Base-by-base conservation (phyloP, 495 filamentous ascomycete species). In the Chaetomium cochliodes region DNA sequence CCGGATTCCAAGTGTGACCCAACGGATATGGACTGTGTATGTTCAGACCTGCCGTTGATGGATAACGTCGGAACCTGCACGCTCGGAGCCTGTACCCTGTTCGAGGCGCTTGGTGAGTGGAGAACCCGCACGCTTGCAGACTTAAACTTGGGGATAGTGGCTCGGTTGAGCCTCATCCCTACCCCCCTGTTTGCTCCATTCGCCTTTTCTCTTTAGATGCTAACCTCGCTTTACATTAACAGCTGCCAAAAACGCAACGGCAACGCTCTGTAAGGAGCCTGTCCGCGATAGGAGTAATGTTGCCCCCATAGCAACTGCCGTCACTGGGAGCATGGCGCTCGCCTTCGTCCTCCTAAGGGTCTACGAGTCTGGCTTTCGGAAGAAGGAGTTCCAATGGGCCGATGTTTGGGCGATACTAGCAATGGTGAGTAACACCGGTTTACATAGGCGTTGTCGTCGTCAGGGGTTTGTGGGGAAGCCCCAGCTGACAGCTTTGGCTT, bases 181-280 rank as follows among this genome's bases (percentile, higher is more conserved):
- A 37, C 33, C 33, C 5, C 33, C 5, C 33, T 8, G 1, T 7
- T 37, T 37, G 6, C 1, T 37, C 11, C 9, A 7, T 37, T 37
- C 9, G 1, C 11, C 33, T 37, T 5, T 37, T 12, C 9, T n/a
- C n/a, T 20, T 47, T 47, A 22, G 18, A 20, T n/a, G 18, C 44
- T 47, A 9, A 47, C 44, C 44, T 54, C 51, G 1, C 1, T 0
- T 18, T 7, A 8, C 12, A 2, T 0, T 5, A 23, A 54, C 28
- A 54, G 51, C 28, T n/a, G 51, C 51, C 2, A 33, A 54, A 20
- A 54, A 54, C 15, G 51, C 51, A n/a, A 54, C 51, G 16, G 51
- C 51, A 37, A 54, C 51, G 7, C 25, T 54, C 28, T 54, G 51
- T 28, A 54, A 54, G 12, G 51, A 54, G 26, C 51, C 51, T 11